A percentile compares a stretch with the other conserved stretches of the same genome.
Conservation (phyloP, 2,329 filamentous ascomycete genomes). For the Cercospora zeae-maydis region DNA sequence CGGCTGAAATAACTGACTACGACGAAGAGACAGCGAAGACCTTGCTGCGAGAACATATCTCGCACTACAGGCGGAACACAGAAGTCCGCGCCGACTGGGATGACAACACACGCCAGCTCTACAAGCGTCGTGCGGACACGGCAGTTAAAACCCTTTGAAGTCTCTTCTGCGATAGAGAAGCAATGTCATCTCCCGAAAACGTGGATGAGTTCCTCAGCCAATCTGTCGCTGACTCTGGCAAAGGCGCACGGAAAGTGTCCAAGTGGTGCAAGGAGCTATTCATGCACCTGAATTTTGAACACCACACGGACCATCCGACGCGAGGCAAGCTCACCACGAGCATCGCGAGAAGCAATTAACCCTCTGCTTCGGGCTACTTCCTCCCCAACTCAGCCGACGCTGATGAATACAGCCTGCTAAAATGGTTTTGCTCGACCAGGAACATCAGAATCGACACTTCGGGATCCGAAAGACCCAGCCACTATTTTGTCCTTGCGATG, state of each 20-base stretch:
- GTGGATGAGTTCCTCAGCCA: constrained; percentile 5
- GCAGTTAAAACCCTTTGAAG: constrained; percentile 17
- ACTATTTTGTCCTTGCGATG: background rate
- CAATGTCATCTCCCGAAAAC: background rate
- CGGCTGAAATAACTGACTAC: constrained; percentile 19
- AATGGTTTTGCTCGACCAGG: background rate
- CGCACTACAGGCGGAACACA: constrained; percentile 17
- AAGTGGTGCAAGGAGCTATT: background rate
- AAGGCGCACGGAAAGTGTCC: background rate
- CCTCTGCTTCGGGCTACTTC: background rate
- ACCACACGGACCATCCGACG: background rate
- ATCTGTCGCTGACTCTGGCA: background rate
- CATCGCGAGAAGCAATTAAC: constrained; percentile 1
- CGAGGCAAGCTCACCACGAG: background rate
- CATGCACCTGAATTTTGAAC: background rate
- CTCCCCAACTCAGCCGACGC: background rate
- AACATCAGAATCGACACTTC: background rate
- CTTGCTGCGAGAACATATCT: constrained; percentile 13
- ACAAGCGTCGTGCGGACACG: constrained; percentile 7
- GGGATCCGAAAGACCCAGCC: background rate
- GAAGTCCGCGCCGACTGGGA: constrained; percentile 17
- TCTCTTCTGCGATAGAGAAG: constrained; percentile 21
- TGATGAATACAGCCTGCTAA: background rate
- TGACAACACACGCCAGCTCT: constrained; percentile 7
- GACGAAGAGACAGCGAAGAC: constrained; percentile 6